Evolutionary conservation across 768 basidiomycete genomes (phyloP).

Genomic region (Lactarius quietus): DNA sequence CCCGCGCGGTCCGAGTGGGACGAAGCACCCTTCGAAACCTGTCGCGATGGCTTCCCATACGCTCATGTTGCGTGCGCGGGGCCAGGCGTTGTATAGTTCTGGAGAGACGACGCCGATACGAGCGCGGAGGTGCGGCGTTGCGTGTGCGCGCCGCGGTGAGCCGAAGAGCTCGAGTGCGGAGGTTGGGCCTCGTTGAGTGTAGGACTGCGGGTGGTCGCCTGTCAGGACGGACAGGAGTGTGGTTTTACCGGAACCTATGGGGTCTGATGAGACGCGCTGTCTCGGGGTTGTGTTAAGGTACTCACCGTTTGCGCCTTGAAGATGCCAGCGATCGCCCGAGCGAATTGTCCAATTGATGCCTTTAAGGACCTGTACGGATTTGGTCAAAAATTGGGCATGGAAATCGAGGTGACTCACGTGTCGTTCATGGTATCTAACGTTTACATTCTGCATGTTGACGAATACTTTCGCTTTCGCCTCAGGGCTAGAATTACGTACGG

Average conservation of each 20-base stretch:
- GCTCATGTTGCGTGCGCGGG: slow-evolving; percentile 59
- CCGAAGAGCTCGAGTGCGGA: slow-evolving; percentile 55
- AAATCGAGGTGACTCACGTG: slow-evolving; percentile 2
- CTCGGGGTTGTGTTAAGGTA: background rate
- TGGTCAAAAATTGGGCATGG: background rate
- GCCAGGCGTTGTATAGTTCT: slow-evolving; percentile 90
- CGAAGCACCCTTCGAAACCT: slow-evolving; percentile 85
- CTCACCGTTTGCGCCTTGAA: slow-evolving; percentile 83
- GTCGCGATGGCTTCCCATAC: slow-evolving; percentile 83
- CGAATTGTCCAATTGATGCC: slow-evolving; percentile 79
- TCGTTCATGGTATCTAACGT: slow-evolving; percentile 62
- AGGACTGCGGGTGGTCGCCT: slow-evolving; percentile 95
- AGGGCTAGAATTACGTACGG: background rate
- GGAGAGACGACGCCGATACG: slow-evolving; percentile 81
- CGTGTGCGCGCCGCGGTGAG: slow-evolving; percentile 55
- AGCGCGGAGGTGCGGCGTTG: slow-evolving; percentile 64
- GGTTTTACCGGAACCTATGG: slow-evolving; percentile 86
- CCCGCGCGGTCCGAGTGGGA: slow-evolving; percentile 43
- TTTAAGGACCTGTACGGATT: slow-evolving; percentile 56
- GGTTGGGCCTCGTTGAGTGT: slow-evolving; percentile 50
- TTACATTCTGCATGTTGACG: slow-evolving; percentile 62
- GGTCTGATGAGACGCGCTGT: background rate
- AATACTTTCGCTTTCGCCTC: slow-evolving; percentile 38
- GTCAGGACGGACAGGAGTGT: slow-evolving; percentile 87
- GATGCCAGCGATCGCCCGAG: slow-evolving; percentile 84